Evolutionary conservation across 2,329 filamentous ascomycete species (phyloP).

Genomic region (Plenodomus lindquistii): DNA sequence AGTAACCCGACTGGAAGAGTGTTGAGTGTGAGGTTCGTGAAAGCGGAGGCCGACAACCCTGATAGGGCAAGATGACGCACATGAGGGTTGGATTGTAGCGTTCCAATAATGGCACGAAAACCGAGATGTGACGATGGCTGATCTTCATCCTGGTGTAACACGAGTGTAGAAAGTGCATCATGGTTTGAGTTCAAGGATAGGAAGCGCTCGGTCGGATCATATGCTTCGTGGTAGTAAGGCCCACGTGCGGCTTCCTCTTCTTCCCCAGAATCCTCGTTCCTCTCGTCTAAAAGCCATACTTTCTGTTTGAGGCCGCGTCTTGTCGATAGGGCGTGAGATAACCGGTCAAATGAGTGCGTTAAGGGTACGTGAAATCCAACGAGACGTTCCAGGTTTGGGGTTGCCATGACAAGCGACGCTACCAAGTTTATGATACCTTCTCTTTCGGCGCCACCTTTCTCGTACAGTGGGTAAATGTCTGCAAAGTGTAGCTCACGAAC

Average conservation of each 20-base stretch:
- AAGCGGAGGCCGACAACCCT: conserved; percentile 58
- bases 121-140: conserved; percentile 50
- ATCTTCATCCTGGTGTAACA: conserved; percentile 47
- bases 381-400: conserved; percentile 60
- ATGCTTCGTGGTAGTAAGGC: conserved; percentile 42
- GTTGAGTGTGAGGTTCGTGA: conserved; percentile 59
- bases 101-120: conserved; percentile 58
- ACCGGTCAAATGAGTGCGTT: conserved; percentile 57
- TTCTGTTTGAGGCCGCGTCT: conserved; percentile 58
- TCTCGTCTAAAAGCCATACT: conserved; percentile 56
- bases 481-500: conserved; percentile 59
- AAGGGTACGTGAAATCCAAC: conserved; percentile 59
- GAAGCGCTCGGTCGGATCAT: conserved; percentile 58
- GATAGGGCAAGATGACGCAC: conserved; percentile 59
- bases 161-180: conserved; percentile 56
- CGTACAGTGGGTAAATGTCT: conserved; percentile 49
- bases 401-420: conserved; percentile 62
- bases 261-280: conserved; percentile 9
- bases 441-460: conserved; percentile 46
- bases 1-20: conserved; percentile 54
- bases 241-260: conserved; percentile 39
- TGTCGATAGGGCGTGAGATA: conserved; percentile 60
- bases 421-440: conserved; percentile 57
- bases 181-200: conserved; percentile 58
- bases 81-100: conserved; percentile 57